Evolutionary conservation across 2,329 filamentous ascomycete genomes (phyloP), one percentile per base, ranked within the genome.

Genomic region (Calonectria hawksworthii): DNA sequence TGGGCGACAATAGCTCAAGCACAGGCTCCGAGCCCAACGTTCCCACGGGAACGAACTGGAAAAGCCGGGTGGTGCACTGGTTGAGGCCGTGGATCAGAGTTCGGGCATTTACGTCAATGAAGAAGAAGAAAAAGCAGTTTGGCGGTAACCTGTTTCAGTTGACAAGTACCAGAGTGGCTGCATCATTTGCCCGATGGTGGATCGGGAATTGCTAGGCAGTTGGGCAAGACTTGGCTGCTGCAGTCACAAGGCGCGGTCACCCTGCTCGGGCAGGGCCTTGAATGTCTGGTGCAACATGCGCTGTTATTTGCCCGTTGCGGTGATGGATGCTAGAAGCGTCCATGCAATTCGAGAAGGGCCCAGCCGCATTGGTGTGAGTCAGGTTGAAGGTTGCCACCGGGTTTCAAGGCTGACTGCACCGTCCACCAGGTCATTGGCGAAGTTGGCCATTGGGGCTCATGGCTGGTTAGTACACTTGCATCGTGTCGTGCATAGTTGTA

Each of bases 241-340:
- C 44, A 50, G 52, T 41, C 67, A 74, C 71, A 38, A 59, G 51
- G 61, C 52, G 59, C 32, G 21, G 70, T 52, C 41, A 72, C 64
- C 23, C 47, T 63, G 28, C 26, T 32, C 28, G 8, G n/a, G 26
- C 23, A 51, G 56, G 36, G 44, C 6, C 21, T 44, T 36, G 34
- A 26, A 28, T 9, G 41, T 50, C n/a, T 34, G 52, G 68, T 64
- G 56, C 47, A 32, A 54, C 47, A 38, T 21, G 52, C 23, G 30
- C 28, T 50, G 52, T 36, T 61, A 51, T 21, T n/a, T 51, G 28
- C 44, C 21, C 21, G 54, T 26, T 30, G 18, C 16, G 26, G 41
- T 70, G 67, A 67, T 59, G 21, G 67, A 74, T 70, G 67, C 72
- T 59, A n/a, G 67, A 74, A 74, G 61, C 23, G 34, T 67, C 72